A percentile compares a stretch with the other conserved stretches of the same genome.
phyloP scores from a whole-genome alignment of 768 basidiomycete species.

The Postia placenta region DNA sequence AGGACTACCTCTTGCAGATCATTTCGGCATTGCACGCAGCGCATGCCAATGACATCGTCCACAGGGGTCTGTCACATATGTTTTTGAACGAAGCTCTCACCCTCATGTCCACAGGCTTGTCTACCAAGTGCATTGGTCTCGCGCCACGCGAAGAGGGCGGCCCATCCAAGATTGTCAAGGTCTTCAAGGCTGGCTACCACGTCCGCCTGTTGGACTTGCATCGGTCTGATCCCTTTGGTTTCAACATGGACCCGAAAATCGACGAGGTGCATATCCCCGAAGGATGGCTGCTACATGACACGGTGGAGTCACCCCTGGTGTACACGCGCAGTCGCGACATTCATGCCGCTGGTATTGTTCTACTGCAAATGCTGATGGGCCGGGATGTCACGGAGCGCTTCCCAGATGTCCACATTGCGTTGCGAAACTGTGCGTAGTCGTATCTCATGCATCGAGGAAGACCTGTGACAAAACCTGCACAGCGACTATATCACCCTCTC shows the following conservation, averaged over 20 bases:
- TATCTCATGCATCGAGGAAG: neutral
- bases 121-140: slow-evolving; percentile 55
- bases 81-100: neutral
- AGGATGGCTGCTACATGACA: slow-evolving; percentile 67
- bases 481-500: slow-evolving; percentile 49
- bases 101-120: slow-evolving; percentile 41
- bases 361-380: slow-evolving; percentile 85
- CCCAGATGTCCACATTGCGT: slow-evolving; percentile 48
- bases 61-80: slow-evolving; percentile 45
- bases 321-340: slow-evolving; percentile 80
- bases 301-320: slow-evolving; percentile 68
- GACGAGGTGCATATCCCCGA: slow-evolving; percentile 30
- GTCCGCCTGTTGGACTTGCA: slow-evolving; percentile 74
- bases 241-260: slow-evolving; percentile 18
- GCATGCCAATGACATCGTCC: slow-evolving; percentile 60
- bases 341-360: slow-evolving; percentile 71
- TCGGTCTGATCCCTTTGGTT: slow-evolving; percentile 73
- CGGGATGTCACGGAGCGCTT: slow-evolving; percentile 52
- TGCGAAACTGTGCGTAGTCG: slow-evolving; percentile 48
- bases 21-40: slow-evolving; percentile 62
- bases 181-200: slow-evolving; percentile 68
- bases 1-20: slow-evolving; percentile 77
- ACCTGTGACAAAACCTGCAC: neutral
- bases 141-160: slow-evolving; percentile 41
- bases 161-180: slow-evolving; percentile 62